Evolutionary conservation across 1,139 yeast species (phyloP).

Genomic region (Sporopachydermia cereana): DNA sequence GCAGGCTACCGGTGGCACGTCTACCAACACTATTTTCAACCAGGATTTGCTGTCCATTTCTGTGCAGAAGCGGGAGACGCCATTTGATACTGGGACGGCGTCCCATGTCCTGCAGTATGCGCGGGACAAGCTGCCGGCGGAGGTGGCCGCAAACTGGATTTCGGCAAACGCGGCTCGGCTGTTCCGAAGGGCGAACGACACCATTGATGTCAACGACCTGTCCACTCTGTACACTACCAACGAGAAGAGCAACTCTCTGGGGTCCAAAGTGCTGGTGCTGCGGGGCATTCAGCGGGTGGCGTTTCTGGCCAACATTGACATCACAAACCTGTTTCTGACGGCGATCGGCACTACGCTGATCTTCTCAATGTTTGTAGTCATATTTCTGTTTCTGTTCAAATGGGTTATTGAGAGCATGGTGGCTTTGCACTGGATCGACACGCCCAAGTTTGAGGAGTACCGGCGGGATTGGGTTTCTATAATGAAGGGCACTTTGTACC

Average conservation of each 20-base stretch:
- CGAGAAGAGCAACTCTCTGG: conserved; percentile 44
- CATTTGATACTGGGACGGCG: conserved; percentile 15
- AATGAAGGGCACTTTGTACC: conserved; percentile 78
- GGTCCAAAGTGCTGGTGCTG: conserved; percentile 62
- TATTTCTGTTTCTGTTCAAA: conserved; percentile 56
- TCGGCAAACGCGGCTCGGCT: conserved; percentile 14
- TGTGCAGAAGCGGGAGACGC: conserved; percentile 49
- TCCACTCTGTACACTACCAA: conserved; percentile 53
- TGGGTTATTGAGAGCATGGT: conserved; percentile 62
- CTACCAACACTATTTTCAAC: conserved; percentile 60
- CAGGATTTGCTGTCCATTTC: conserved; percentile 54
- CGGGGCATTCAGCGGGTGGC: conserved; percentile 93
- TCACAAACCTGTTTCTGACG: conserved; percentile 77
- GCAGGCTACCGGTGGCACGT: conserved; percentile 88
- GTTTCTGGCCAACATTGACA: conserved; percentile 71
- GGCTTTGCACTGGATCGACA: conserved; percentile 47
- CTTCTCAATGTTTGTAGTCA: conserved; percentile 60
- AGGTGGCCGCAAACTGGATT: conserved; percentile 14
- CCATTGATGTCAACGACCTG: conserved; percentile 33
- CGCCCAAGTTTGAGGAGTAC: conserved; percentile 55
- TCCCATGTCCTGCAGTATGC: background rate
- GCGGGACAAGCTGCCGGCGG: conserved; percentile 4
- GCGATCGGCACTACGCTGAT: conserved; percentile 75
- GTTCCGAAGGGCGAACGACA: conserved; percentile 27
- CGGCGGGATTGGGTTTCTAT: conserved; percentile 72